Conservation (phyloP, 768 basidiomycete genomes). For the Suillus tomentosus region DNA sequence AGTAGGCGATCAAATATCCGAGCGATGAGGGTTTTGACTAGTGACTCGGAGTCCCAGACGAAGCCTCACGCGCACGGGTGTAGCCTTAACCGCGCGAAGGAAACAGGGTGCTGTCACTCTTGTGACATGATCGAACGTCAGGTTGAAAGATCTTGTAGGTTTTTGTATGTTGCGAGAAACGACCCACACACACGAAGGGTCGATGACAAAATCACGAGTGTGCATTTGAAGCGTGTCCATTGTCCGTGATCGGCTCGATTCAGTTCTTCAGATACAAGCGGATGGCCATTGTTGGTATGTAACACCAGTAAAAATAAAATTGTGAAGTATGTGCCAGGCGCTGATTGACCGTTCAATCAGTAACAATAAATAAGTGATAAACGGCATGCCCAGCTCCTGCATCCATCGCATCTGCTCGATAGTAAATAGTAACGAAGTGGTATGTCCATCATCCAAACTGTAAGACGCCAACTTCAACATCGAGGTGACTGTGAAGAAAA, state of each 20-base stretch:
- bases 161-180: background rate
- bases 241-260: background rate
- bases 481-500: conserved; percentile 45
- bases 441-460: conserved; percentile 19
- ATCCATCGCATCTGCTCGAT: conserved; percentile 52
- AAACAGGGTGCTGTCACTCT: background rate
- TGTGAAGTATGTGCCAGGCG: conserved; percentile 49
- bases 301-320: conserved; percentile 1
- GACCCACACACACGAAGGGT: background rate
- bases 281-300: background rate
- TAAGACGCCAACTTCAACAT: conserved; percentile 37
- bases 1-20: conserved; percentile 3
- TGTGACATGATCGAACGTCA: background rate
- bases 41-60: background rate
- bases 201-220: background rate
- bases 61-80: background rate
- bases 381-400: conserved; percentile 75
- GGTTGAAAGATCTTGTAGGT: background rate
- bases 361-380: conserved; percentile 41
- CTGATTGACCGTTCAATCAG: conserved; percentile 72
- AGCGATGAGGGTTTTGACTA: background rate
- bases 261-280: background rate
- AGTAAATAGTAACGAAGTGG: conserved; percentile 28
- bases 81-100: background rate
- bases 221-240: background rate